A percentile compares a stretch with the other conserved stretches of the same genome.
Evolutionary conservation across 331 rosid genomes (phyloP).

Genomic region (Acacia pycnantha): DNA sequence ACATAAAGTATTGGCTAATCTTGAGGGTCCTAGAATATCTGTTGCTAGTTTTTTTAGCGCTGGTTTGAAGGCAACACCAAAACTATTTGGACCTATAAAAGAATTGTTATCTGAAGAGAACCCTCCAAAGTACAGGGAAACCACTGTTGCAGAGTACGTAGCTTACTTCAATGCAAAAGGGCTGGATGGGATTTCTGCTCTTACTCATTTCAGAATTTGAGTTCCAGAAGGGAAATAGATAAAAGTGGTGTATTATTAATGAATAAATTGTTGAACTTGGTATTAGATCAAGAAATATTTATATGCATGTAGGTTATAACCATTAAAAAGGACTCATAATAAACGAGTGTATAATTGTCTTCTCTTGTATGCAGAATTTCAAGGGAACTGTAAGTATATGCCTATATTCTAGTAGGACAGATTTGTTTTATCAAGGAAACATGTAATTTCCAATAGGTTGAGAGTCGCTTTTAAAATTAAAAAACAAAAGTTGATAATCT

Average conservation of each 20-base stretch:
- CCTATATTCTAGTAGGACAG: no score
- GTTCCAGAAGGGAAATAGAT: no score
- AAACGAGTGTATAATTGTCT: no score
- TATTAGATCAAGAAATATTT: no score
- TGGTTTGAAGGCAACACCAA: background rate
- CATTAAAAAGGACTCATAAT: no score
- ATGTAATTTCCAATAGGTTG: no score
- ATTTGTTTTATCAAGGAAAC: no score
- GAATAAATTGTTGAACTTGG: background rate
- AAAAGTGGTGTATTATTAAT: no score
- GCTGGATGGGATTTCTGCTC: slow-evolving; percentile 35
- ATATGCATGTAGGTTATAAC: background rate
- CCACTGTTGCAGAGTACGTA: slow-evolving; percentile 27
- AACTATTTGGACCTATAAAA: slow-evolving; percentile 53
- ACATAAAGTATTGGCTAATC: slow-evolving; percentile 52
- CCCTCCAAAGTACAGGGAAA: slow-evolving; percentile 50
- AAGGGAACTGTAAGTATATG: no score
- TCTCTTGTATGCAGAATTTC: no score
- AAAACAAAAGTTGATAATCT: no score
- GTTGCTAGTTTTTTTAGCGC: slow-evolving; percentile 44
- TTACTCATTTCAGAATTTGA: slow-evolving; percentile 38
- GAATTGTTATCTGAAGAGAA: slow-evolving; percentile 51
- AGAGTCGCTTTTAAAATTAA: no score
- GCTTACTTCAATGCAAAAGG: slow-evolving; percentile 3
- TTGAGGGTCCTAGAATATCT: slow-evolving; percentile 46